phyloP scores from a whole-genome alignment of 2,329 filamentous ascomycete genomes.

The Pseudocercospora pini-densiflorae region DNA sequence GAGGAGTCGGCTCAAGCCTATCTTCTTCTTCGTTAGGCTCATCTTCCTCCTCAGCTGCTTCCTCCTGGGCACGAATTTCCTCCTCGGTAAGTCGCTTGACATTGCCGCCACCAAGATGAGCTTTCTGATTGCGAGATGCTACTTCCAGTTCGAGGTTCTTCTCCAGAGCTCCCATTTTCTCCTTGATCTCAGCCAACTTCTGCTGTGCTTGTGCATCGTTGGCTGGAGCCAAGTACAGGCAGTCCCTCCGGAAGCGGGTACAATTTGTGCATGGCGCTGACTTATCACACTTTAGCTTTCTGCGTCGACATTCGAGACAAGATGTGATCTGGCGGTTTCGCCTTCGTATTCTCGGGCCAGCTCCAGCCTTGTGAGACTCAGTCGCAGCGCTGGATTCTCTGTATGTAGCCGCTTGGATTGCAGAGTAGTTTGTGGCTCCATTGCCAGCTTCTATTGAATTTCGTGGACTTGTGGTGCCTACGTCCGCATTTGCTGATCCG shows the following conservation, averaged over 20 bases:
- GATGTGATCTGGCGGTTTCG: slow-evolving; percentile 63
- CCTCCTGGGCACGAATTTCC: slow-evolving; percentile 48
- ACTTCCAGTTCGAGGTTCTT: slow-evolving; percentile 71
- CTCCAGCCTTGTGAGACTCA: slow-evolving; percentile 6
- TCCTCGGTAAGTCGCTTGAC: slow-evolving; percentile 23
- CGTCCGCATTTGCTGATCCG: neutral
- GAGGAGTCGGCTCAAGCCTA: slow-evolving; percentile 64
- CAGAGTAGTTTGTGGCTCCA: slow-evolving; percentile 15
- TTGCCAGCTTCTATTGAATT: neutral
- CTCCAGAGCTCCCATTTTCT: slow-evolving; percentile 75
- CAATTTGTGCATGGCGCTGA: slow-evolving; percentile 71
- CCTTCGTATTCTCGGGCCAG: slow-evolving; percentile 29
- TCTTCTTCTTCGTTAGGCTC: slow-evolving; percentile 58
- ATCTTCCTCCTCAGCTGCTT: slow-evolving; percentile 61
- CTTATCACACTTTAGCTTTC: slow-evolving; percentile 81
- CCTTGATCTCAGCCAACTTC: slow-evolving; percentile 76
- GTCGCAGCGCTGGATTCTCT: slow-evolving; percentile 17
- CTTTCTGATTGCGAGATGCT: slow-evolving; percentile 48
- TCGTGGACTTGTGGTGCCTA: neutral
- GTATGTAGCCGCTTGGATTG: slow-evolving; percentile 20
- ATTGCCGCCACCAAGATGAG: slow-evolving; percentile 33
- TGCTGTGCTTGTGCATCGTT: slow-evolving; percentile 72
- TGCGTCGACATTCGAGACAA: slow-evolving; percentile 71
- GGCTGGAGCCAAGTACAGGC: slow-evolving; percentile 67
- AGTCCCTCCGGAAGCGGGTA: slow-evolving; percentile 55